Evolutionary conservation across 1,284 basidiomycete species (phyloP).

Genomic region (Pascua guehoae): DNA sequence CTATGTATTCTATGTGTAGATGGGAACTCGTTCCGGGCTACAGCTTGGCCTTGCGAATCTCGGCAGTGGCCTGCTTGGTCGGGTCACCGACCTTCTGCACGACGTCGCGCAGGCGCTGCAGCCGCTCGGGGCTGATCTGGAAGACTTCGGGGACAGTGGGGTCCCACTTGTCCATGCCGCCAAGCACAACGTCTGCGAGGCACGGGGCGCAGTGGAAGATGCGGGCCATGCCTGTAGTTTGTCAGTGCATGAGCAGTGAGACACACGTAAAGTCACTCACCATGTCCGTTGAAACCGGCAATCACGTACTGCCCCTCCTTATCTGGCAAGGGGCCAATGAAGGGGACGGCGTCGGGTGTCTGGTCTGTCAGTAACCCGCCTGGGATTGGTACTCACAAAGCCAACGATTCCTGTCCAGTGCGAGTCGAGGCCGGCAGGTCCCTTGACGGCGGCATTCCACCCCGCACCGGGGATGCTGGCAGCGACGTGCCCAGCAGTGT

Average conservation of each 20-base stretch:
- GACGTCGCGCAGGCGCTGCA: constrained; percentile 15
- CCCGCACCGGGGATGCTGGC: neutral
- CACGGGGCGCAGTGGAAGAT: constrained; percentile 42
- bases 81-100: too few relatives aligned
- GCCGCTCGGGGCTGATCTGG: constrained; percentile 26
- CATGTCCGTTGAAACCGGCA: constrained; percentile 42
- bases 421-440: constrained; percentile 28
- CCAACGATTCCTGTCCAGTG: constrained; percentile 40
- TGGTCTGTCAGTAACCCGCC: neutral
- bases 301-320: constrained; percentile 34
- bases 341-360: constrained; percentile 37
- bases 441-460: constrained; percentile 4
- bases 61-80: too few relatives aligned
- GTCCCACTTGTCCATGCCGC: constrained; percentile 25
- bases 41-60: too few relatives aligned
- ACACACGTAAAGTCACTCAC: too few relatives aligned
- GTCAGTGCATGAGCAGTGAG: too few relatives aligned
- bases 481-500: neutral
- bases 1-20: too few relatives aligned
- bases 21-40: too few relatives aligned
- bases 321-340: constrained; percentile 34
- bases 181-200: constrained; percentile 28
- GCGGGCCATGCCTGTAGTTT: constrained; percentile 28
- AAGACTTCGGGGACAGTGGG: constrained; percentile 31
- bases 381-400: constrained; percentile 3